A percentile compares a stretch with the other conserved stretches of the same genome.
These are phyloP conservation scores for Mortierella sp. DNA, from an alignment of 371 early-diverging fungal genomes.

Conservation along the genomic window DNA sequence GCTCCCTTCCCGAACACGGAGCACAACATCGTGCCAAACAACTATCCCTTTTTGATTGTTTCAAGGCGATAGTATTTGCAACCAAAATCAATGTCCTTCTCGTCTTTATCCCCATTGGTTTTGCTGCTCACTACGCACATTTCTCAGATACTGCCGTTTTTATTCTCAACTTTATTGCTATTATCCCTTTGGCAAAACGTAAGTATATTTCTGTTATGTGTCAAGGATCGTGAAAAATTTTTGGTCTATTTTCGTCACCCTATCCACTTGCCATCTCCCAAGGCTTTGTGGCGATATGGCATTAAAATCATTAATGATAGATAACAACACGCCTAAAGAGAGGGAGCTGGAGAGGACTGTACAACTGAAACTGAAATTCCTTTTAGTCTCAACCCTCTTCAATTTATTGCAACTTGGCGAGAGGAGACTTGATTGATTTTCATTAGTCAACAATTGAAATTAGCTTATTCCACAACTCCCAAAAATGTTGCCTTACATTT, in stretches of 20 bases:
- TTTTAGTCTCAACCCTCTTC: no score
- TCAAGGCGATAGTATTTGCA: conserved; percentile 63
- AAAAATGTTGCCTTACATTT: neutral
- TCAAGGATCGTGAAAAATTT: neutral
- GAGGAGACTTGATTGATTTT: no score
- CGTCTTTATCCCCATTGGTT: conserved; percentile 83
- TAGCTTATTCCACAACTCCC: conserved; percentile 11
- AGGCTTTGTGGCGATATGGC: no score
- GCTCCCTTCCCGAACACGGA: conserved; percentile 12
- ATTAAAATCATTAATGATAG: no score
- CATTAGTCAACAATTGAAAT: neutral
- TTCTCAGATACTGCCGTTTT: conserved; percentile 80
- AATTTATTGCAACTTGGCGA: no score
- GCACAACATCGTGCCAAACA: neutral
- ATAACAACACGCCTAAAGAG: no score
- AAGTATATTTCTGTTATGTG: conserved; percentile 15
- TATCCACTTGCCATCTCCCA: no score
- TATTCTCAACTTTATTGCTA: conserved; percentile 88
- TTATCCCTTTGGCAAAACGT: conserved; percentile 87
- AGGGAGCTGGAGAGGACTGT: no score
- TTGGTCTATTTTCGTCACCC: neutral
- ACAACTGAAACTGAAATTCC: no score
- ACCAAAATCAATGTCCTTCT: conserved; percentile 76
- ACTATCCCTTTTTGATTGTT: conserved; percentile 28
- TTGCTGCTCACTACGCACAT: conserved; percentile 69